phyloP scores from a whole-genome alignment of 2,329 filamentous ascomycete species.

The Didymella arachidicola region DNA sequence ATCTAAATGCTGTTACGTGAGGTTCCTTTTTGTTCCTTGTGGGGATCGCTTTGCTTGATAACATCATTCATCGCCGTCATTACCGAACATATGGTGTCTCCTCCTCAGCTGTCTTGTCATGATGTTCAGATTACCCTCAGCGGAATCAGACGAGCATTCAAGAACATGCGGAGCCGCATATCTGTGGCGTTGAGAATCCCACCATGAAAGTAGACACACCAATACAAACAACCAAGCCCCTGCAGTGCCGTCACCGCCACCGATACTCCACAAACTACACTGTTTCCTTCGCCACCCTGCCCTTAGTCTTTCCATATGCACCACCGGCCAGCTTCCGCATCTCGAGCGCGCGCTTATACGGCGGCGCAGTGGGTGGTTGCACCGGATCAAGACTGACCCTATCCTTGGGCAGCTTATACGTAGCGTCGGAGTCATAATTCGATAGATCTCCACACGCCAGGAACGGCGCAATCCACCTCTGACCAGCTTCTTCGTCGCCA shows the following conservation, averaged over 20 bases:
- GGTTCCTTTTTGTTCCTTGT: too few relatives aligned
- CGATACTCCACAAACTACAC: not conserved
- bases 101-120: too few relatives aligned
- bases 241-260: not conserved
- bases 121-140: too few relatives aligned
- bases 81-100: too few relatives aligned
- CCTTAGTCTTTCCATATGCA: slow-evolving; percentile 75
- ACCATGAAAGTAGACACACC: too few relatives aligned
- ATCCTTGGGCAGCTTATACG: slow-evolving; percentile 86
- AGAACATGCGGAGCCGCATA: too few relatives aligned
- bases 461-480: slow-evolving; percentile 91
- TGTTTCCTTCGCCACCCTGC: slow-evolving; percentile 3
- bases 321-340: slow-evolving; percentile 78
- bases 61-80: too few relatives aligned
- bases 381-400: slow-evolving; percentile 89
- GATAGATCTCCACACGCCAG: slow-evolving; percentile 97
- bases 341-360: slow-evolving; percentile 91
- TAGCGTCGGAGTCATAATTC: slow-evolving; percentile 93
- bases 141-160: too few relatives aligned
- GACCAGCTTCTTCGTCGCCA: slow-evolving; percentile 53
- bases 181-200: too few relatives aligned
- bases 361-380: slow-evolving; percentile 93
- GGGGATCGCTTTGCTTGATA: too few relatives aligned
- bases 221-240: not conserved
- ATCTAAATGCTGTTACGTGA: too few relatives aligned